Evolutionary conservation across 2,329 filamentous ascomycete species (phyloP).

Genomic region (Colletotrichum filicis): DNA sequence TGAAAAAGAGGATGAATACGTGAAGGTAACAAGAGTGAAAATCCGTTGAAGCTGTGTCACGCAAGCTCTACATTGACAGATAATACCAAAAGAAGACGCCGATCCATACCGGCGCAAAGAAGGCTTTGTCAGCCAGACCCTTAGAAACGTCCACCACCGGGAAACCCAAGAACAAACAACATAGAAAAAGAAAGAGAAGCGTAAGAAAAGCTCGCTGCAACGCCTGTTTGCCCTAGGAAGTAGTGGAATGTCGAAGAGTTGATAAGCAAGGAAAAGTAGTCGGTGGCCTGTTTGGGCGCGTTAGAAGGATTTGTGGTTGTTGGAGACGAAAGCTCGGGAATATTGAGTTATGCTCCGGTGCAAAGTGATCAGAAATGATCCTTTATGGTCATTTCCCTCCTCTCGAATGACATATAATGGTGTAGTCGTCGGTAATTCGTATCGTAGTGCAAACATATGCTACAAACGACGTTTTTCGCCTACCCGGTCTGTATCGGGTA

Average conservation of each 20-base stretch:
- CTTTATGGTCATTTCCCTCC: neutral
- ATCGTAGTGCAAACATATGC: neutral
- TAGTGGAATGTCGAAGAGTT: neutral
- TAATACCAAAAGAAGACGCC: neutral
- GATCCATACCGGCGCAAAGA: neutral
- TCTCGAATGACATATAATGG: neutral
- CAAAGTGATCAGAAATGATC: neutral
- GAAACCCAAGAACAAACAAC: neutral
- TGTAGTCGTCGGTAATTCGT: neutral
- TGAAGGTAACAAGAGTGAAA: neutral
- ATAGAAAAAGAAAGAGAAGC: neutral
- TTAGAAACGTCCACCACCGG: neutral
- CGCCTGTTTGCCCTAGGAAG: constrained; percentile 10
- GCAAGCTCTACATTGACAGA: neutral
- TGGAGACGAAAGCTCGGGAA: neutral
- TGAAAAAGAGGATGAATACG: neutral
- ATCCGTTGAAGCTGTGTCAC: neutral
- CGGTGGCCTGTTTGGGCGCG: neutral
- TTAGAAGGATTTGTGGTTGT: neutral
- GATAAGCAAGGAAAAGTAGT: neutral
- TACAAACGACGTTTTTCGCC: neutral
- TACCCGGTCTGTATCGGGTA: neutral
- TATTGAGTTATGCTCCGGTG: neutral
- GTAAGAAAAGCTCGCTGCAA: neutral
- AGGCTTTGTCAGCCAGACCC: neutral